A percentile compares a stretch with the other conserved stretches of the same genome.
These are phyloP conservation scores for Imleria badia DNA, from an alignment of 768 basidiomycete genomes.

Conservation along the genomic window DNA sequence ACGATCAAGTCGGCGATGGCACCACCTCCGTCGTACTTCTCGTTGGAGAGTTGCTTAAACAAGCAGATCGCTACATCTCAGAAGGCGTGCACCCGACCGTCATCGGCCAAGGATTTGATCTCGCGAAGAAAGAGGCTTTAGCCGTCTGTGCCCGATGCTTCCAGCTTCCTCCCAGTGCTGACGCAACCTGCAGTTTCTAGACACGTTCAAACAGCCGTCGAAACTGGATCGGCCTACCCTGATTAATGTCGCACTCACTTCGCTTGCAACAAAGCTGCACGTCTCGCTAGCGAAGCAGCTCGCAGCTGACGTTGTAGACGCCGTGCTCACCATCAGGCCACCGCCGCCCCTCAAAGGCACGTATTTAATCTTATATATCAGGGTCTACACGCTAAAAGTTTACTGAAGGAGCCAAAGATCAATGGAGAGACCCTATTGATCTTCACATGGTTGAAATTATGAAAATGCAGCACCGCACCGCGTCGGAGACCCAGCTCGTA, in stretches of 20 bases:
- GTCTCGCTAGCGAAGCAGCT: conserved; percentile 80
- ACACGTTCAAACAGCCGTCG: conserved; percentile 77
- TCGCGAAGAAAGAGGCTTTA: conserved; percentile 95
- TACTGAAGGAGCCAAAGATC: conserved; percentile 54
- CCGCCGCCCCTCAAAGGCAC: conserved; percentile 60
- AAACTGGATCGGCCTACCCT: conserved; percentile 87
- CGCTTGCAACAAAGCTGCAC: conserved; percentile 91
- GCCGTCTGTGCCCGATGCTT: conserved; percentile 50
- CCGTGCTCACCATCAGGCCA: conserved; percentile 84
- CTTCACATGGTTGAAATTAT: conserved; percentile 99
- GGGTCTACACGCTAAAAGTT: conserved; percentile 30
- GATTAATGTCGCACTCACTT: conserved; percentile 93
- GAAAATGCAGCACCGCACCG: conserved; percentile 99
- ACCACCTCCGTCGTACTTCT: conserved; percentile 96
- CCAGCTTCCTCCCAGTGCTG: conserved; percentile 15
- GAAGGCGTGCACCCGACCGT: conserved; percentile 99
- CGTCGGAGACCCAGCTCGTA: conserved; percentile 94
- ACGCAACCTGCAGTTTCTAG: conserved; percentile 71
- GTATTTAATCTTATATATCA: conserved; percentile 23
- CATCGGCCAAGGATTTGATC: conserved; percentile 92
- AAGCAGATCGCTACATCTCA: conserved; percentile 95
- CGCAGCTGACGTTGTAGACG: conserved; percentile 92
- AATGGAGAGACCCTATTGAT: conserved; percentile 89
- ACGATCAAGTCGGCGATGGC: conserved; percentile 98
- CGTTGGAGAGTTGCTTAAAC: conserved; percentile 94